A percentile compares a stretch with the other conserved stretches of the same genome.
Evolutionary conservation across 768 basidiomycete species (phyloP).

Genomic region (Lactarius sanguifluus): DNA sequence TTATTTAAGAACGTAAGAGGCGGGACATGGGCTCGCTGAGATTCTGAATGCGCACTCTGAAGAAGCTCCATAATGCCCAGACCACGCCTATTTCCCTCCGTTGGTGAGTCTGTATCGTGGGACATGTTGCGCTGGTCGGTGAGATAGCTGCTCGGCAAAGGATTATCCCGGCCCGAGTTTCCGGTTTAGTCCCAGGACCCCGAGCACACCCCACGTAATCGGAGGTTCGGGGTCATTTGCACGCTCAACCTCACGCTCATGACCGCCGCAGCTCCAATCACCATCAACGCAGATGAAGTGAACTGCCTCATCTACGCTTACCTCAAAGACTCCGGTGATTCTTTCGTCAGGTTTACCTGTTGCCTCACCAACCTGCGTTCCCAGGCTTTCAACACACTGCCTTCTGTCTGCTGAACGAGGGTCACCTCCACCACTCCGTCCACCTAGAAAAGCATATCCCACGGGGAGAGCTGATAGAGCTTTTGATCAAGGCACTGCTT

Average conservation of each 20-base stretch:
- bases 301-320: slow-evolving; percentile 86
- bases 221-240: slow-evolving; percentile 35
- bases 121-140: slow-evolving; percentile 1
- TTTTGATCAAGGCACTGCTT: slow-evolving; percentile 75
- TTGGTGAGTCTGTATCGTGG: slow-evolving; percentile 1
- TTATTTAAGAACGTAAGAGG: neutral
- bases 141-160: no score
- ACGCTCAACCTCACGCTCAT: slow-evolving; percentile 28
- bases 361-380: slow-evolving; percentile 23
- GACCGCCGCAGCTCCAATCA: slow-evolving; percentile 43
- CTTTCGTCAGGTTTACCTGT: slow-evolving; percentile 4
- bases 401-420: slow-evolving; percentile 76
- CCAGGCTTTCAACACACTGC: slow-evolving; percentile 81
- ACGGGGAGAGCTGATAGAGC: slow-evolving; percentile 78
- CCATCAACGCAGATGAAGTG: slow-evolving; percentile 77
- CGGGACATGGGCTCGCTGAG: neutral
- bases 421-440: slow-evolving; percentile 65
- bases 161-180: neutral
- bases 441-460: slow-evolving; percentile 72
- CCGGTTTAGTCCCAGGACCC: neutral
- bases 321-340: slow-evolving; percentile 74
- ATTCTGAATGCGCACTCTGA: slow-evolving; percentile 14
- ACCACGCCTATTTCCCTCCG: neutral
- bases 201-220: neutral
- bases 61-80: slow-evolving; percentile 16